Conservation (phyloP, 257 asterid genomes). For the Scutellaria minor region DNA sequence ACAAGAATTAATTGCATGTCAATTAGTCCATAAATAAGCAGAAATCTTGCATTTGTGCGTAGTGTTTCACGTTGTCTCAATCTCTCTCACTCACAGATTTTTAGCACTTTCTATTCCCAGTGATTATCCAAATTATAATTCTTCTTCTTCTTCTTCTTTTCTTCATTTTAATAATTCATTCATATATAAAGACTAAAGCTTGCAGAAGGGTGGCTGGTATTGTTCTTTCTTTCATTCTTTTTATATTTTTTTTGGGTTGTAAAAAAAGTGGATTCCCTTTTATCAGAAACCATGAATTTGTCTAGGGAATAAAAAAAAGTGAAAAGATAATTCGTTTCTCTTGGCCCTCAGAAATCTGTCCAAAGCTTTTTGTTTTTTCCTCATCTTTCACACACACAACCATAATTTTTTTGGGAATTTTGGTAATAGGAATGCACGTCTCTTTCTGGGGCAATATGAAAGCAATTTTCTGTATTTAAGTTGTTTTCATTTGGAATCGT, state of each 20-base stretch:
- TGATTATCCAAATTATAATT: constrained; percentile 20
- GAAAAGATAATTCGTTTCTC: constrained; percentile 26
- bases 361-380: constrained; percentile 2
- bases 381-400: constrained; percentile 2
- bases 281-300: constrained; percentile 41
- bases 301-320: constrained; percentile 29
- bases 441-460: constrained; percentile 32
- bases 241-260: neutral
- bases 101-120: constrained; percentile 9
- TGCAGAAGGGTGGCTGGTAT: neutral
- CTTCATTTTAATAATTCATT: neutral
- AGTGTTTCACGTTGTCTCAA: neutral
- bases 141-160: neutral
- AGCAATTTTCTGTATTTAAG: constrained; percentile 18
- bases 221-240: neutral
- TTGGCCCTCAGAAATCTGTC: constrained; percentile 30
- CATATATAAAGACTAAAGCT: constrained; percentile 18
- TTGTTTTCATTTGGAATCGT: constrained; percentile 22
- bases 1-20: constrained; percentile 25
- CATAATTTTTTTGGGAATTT: constrained; percentile 31
- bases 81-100: constrained; percentile 32
- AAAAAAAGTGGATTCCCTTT: constrained; percentile 42
- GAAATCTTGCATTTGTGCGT: constrained; percentile 29
- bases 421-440: constrained; percentile 30
- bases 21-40: constrained; percentile 30